Evolutionary conservation across 1,139 yeast species (phyloP), one percentile per base, ranked within the genome.

Genomic region (Torulaspora pretoriensis): DNA sequence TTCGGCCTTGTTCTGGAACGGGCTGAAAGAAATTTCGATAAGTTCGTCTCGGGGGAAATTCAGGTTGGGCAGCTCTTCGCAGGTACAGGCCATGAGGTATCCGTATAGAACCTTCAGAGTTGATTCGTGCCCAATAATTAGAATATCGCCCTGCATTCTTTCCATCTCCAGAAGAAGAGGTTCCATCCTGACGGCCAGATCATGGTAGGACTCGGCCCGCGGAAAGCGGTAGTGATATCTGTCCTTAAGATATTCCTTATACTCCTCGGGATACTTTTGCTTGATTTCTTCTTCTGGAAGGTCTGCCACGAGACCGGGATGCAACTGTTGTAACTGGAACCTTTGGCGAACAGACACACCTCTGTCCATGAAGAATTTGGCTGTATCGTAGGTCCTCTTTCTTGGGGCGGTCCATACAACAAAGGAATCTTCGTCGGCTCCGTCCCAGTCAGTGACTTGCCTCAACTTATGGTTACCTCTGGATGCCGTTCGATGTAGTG

Each of bases 321-420:
- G 88, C 60, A 87, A 71, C 63, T 88, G 97, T 30, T 89, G 83
- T 56, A 92, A 70, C 62, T 88, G 95, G 32, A 90, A 80, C 52
- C 96, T 74, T 61, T 85, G 89, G 46, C 82, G 72, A 12, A 82
- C 81, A 4, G 74, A 73, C 48, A 86, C 75, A 25, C 78, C 81
- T 41, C 70, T 73, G 8, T 77, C 74, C 33, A 77, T 71, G 63
- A 90, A 85, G 49, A 74, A 78, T 43, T 75, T 73, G 0, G 94
- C 89, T 1, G 96, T 80, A 56, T 89, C 88, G 12, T 83, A 73
- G 0, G 97, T 89, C 59, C 97, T 77, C 55, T 78, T 74, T 48
- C 96, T 78, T 5, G 94, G 89, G 1, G 97, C 90, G 0, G 97
- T 87, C 97, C 97, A 92, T 10, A 92, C 89, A 5, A 79, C 79